A percentile compares a stretch with the other conserved stretches of the same genome.
phyloP scores from a whole-genome alignment of 345 rosid genomes.

The Populus simonii region DNA sequence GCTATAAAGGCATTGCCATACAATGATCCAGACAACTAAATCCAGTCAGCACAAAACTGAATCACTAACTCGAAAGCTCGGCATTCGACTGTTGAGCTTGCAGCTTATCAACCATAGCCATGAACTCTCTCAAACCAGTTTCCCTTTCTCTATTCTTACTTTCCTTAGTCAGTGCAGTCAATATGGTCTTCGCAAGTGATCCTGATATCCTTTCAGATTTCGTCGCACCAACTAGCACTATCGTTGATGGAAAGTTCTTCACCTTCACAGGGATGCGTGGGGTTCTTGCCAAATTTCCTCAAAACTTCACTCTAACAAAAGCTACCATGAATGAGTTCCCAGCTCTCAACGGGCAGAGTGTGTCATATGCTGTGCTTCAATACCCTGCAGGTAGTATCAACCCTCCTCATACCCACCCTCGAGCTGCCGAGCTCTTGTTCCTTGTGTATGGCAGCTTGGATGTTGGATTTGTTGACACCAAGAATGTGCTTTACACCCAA shows the following conservation, averaged over 20 bases:
- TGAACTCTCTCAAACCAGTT: not conserved
- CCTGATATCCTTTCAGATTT: constrained; percentile 20
- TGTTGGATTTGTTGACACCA: constrained; percentile 9
- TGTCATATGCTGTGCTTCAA: constrained; percentile 16
- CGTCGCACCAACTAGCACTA: not conserved
- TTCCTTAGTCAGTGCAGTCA: not conserved
- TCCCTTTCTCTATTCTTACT: not conserved
- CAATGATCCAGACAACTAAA: not conserved
- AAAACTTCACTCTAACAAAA: constrained; percentile 3
- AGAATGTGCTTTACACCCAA: constrained; percentile 2
- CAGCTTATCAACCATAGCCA: not conserved
- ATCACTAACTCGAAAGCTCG: not conserved
- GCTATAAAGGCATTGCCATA: not conserved
- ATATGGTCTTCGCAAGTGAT: constrained; percentile 3
- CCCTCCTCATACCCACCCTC: constrained; percentile 20
- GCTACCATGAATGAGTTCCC: constrained; percentile 24
- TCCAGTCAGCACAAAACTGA: not conserved
- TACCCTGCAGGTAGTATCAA: not conserved
- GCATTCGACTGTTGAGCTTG: not conserved
- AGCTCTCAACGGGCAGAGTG: constrained; percentile 20
- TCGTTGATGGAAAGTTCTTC: constrained; percentile 15
- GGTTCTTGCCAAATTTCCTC: not conserved
- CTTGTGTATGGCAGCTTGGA: constrained; percentile 5
- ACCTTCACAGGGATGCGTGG: constrained; percentile 8
- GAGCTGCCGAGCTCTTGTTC: constrained; percentile 21